A percentile compares a stretch with the other conserved stretches of the same genome.
phyloP scores from a whole-genome alignment of 2,329 filamentous ascomycete species.

The Spiromastix sp. region DNA sequence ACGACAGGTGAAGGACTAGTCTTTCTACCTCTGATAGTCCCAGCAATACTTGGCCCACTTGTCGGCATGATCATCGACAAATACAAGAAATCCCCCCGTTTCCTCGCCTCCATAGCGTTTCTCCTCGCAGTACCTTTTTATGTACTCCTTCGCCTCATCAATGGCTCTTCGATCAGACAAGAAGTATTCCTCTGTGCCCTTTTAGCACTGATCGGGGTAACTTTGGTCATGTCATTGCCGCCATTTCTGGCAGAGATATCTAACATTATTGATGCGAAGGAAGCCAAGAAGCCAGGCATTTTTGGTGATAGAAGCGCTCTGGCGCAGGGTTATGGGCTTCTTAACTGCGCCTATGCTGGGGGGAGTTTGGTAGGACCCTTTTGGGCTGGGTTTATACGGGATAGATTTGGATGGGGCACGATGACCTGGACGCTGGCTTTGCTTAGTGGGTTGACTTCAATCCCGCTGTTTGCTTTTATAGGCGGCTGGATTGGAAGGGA shows the following conservation, averaged over 20 bases:
- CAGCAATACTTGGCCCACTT: conserved; percentile 26
- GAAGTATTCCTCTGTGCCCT: conserved; percentile 38
- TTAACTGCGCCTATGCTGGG: conserved; percentile 49
- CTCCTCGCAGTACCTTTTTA: conserved; percentile 11
- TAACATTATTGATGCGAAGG: conserved; percentile 44
- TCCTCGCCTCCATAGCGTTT: conserved; percentile 9
- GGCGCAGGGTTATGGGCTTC: conserved; percentile 56
- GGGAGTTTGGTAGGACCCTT: conserved; percentile 53
- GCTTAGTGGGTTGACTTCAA: conserved; percentile 17
- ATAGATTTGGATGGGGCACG: conserved; percentile 22
- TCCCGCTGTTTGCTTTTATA: conserved; percentile 18
- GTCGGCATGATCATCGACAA: conserved; percentile 35
- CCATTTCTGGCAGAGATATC: conserved; percentile 49
- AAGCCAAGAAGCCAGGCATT: conserved; percentile 46
- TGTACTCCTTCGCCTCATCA: conserved; percentile 15
- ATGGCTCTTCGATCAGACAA: conserved; percentile 20
- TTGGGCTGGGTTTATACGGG: conserved; percentile 37
- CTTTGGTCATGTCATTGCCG: conserved; percentile 44
- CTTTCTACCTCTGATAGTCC: conserved; percentile 39
- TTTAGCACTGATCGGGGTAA: conserved; percentile 39
- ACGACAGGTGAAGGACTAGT: conserved; percentile 45
- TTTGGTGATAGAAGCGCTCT: conserved; percentile 42
- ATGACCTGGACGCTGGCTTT: conserved; percentile 21
- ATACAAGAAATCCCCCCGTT: conserved; percentile 45
- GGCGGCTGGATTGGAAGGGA: conserved; percentile 1